Percentiles rank a stretch among this genome's conserved stretches.
Conservation (phyloP, 208 protist genomes). For the Trypanosoma vivax region DNA sequence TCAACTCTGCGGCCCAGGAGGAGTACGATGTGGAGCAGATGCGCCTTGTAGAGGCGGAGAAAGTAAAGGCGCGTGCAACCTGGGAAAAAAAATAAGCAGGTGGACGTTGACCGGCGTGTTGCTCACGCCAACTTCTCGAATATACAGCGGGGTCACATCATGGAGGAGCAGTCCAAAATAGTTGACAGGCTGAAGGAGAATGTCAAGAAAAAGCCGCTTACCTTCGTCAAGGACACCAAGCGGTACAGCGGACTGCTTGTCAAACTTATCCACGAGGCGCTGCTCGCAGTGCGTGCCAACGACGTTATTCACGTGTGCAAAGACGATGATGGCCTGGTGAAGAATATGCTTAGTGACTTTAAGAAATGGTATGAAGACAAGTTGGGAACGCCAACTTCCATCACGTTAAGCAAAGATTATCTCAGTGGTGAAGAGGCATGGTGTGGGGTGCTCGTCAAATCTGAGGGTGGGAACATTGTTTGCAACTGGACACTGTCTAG, state of each 20-base stretch:
- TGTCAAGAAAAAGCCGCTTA: conserved; percentile 51
- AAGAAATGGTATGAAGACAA: conserved; percentile 66
- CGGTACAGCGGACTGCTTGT: conserved; percentile 62
- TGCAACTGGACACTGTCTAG: conserved; percentile 88
- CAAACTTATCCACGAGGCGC: conserved; percentile 64
- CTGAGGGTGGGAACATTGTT: conserved; percentile 71
- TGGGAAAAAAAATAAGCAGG: conserved; percentile 80
- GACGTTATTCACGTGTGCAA: conserved; percentile 61
- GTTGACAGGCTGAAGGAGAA: conserved; percentile 74
- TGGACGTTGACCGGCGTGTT: conserved; percentile 80
- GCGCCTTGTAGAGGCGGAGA: conserved; percentile 81
- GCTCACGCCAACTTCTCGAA: conserved; percentile 82
- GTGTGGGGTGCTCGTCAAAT: conserved; percentile 72
- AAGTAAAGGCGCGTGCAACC: conserved; percentile 70
- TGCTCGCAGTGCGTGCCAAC: conserved; percentile 66
- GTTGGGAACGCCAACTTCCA: conserved; percentile 32
- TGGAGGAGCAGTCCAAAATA: conserved; percentile 71
- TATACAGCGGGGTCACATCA: conserved; percentile 69
- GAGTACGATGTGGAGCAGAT: conserved; percentile 90
- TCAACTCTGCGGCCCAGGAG: conserved; percentile 82
- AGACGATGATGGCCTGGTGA: conserved; percentile 58
- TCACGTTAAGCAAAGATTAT: conserved; percentile 49
- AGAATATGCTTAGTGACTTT: conserved; percentile 36
- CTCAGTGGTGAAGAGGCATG: conserved; percentile 58
- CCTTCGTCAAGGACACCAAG: conserved; percentile 41